Base-by-base conservation (phyloP, 495 filamentous ascomycete species). In the Cairneyella variabilis region DNA sequence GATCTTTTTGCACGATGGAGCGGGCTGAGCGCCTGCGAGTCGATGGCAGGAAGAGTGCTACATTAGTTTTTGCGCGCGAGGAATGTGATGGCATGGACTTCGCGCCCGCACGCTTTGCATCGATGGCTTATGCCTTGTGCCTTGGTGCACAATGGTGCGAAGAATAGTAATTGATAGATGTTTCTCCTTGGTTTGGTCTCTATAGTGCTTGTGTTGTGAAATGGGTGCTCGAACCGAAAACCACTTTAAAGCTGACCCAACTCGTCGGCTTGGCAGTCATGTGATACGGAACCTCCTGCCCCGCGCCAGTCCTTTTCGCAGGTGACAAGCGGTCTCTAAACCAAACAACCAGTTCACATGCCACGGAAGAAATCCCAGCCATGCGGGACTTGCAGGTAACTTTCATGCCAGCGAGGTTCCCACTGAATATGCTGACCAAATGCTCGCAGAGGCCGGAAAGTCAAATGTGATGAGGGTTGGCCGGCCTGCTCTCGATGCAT, bases 391-490 rank as follows among this genome's bases (percentile, higher is more conserved):
- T 56, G 53, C 53, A 56, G 43, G 53, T 56, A 10, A 49, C 45
- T 22, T 21, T 51, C 5, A 7, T 5, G 20, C 22, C 18, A 4
- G 38, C 16, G n/a, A 8, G 2, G 11, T 42, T 21, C 20, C 21
- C 14, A 14, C 10, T 16, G 18, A 22, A 36, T 21, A 25, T 8
- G 11, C 34, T 51, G 9, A 51, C 17, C 9, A 45, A 25, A 0
- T 18, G n/a, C n/a, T 1, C 1, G 30, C 30, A 65, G 62, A 38
- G 55, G 54, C 18, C 49, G 62, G 18, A 59, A 52, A 40, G 48
- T 62, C 11, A 64, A 64, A 48, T 61, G 60, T 37, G 58, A 58
- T 58, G 58, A 67, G 41, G 50, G 38, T 40, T 57, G 58, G 44
- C 61, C 61, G n/a, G 61, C 50, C 20, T 66, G 56, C 50, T 36